A percentile compares a stretch with the other conserved stretches of the same genome.
phyloP scores from a whole-genome alignment of 2,329 filamentous ascomycete genomes.

The Alternaria sp. region DNA sequence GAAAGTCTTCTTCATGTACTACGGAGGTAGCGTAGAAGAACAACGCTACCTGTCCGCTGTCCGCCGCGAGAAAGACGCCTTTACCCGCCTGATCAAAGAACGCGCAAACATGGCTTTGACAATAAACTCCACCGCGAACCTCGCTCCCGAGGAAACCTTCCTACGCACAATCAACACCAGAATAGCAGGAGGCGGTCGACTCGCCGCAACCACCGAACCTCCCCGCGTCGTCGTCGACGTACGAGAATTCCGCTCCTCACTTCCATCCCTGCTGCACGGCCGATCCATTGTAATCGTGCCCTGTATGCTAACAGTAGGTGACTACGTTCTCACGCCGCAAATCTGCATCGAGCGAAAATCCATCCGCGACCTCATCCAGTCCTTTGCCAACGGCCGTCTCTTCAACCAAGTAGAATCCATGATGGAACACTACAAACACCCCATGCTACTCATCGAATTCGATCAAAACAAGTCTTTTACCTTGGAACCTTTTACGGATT shows the following conservation, averaged over 20 bases:
- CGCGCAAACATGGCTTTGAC: constrained; percentile 92
- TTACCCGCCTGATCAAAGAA: constrained; percentile 93
- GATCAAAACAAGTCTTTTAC: constrained; percentile 98
- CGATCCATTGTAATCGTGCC: constrained; percentile 88
- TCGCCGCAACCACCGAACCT: constrained; percentile 83
- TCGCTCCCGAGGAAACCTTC: constrained; percentile 88
- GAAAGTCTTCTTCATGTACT: constrained; percentile 96
- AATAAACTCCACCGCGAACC: constrained; percentile 70
- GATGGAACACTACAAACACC: constrained; percentile 88
- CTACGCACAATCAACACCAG: constrained; percentile 94
- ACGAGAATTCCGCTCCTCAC: constrained; percentile 90
- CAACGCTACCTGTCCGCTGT: constrained; percentile 90
- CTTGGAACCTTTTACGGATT: constrained; percentile 68
- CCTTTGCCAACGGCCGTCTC: constrained; percentile 88
- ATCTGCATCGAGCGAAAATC: constrained; percentile 97
- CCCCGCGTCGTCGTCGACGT: constrained; percentile 94
- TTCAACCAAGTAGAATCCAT: constrained; percentile 94
- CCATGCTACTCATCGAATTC: constrained; percentile 96
- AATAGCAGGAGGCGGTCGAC: constrained; percentile 89
- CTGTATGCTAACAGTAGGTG: constrained; percentile 94
- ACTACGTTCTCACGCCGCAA: constrained; percentile 90
- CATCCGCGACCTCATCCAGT: constrained; percentile 87
- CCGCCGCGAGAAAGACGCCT: constrained; percentile 94
- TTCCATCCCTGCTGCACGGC: constrained; percentile 90
- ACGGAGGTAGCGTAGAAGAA: constrained; percentile 92